A percentile compares a stretch with the other conserved stretches of the same genome.
Evolutionary conservation across 139 green algal genomes (phyloP).

Genomic region (Coelastrella sp.): DNA sequence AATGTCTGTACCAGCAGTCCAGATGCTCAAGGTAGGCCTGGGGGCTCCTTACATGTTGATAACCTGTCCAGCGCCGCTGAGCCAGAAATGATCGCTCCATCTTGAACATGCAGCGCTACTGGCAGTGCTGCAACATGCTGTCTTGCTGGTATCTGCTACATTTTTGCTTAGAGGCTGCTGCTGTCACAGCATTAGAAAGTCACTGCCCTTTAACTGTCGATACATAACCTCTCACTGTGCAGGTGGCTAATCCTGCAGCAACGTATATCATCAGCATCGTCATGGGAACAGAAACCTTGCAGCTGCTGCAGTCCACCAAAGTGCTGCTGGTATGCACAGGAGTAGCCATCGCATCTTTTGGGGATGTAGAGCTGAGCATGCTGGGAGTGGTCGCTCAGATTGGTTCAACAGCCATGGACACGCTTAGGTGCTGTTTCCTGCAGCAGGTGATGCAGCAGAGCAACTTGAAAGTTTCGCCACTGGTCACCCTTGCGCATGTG

Average conservation of each 20-base stretch:
- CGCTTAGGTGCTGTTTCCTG: slow-evolving; percentile 53
- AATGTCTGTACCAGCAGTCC: slow-evolving; percentile 59
- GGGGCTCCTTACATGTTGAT: too few relatives aligned
- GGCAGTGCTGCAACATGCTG: neutral
- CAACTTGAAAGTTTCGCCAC: slow-evolving; percentile 7
- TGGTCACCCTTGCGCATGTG: slow-evolving; percentile 32
- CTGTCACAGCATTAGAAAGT: too few relatives aligned
- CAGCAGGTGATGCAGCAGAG: slow-evolving; percentile 54
- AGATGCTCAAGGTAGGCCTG: slow-evolving; percentile 61
- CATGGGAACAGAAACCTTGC: slow-evolving; percentile 49
- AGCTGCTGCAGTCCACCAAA: slow-evolving; percentile 30
- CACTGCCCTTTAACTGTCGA: too few relatives aligned
- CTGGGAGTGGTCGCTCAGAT: slow-evolving; percentile 66
- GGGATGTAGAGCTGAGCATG: slow-evolving; percentile 65
- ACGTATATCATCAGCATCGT: slow-evolving; percentile 49
- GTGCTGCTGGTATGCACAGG: slow-evolving; percentile 59
- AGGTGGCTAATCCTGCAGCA: slow-evolving; percentile 45
- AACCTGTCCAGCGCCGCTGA: too few relatives aligned
- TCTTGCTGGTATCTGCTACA: too few relatives aligned
- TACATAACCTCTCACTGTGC: neutral
- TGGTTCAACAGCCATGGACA: slow-evolving; percentile 59
- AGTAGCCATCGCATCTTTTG: slow-evolving; percentile 57
- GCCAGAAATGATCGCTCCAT: too few relatives aligned
- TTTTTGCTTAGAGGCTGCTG: too few relatives aligned
- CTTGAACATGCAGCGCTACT: too few relatives aligned